phyloP scores from a whole-genome alignment of 495 filamentous ascomycete genomes.

The Hypoxylon subgilvum region DNA sequence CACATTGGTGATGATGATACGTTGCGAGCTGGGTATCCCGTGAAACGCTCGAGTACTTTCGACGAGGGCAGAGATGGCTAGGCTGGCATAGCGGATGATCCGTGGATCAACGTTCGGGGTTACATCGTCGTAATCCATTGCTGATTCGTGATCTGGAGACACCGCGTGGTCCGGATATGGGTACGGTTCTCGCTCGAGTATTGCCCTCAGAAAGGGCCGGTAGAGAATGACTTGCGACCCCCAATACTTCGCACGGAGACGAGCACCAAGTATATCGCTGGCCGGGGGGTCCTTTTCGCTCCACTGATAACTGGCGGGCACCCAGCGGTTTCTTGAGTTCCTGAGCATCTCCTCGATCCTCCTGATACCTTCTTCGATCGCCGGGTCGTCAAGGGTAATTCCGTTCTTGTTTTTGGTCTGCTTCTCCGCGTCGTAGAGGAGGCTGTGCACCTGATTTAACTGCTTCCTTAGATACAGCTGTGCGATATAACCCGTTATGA shows the following conservation, averaged over 20 bases:
- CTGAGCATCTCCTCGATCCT: slow-evolving; percentile 42
- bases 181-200: slow-evolving; percentile 50
- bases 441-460: slow-evolving; percentile 81
- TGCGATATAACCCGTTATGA: slow-evolving; percentile 81
- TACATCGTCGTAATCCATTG: slow-evolving; percentile 30
- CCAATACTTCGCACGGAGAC: slow-evolving; percentile 92
- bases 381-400: slow-evolving; percentile 36
- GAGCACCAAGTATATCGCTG: slow-evolving; percentile 77
- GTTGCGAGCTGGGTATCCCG: slow-evolving; percentile 61
- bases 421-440: slow-evolving; percentile 72
- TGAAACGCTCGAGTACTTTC: slow-evolving; percentile 87
- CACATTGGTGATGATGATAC: slow-evolving; percentile 88
- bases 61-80: slow-evolving; percentile 75
- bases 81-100: slow-evolving; percentile 59
- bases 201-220: slow-evolving; percentile 76
- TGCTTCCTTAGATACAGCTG: slow-evolving; percentile 86
- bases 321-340: slow-evolving; percentile 41
- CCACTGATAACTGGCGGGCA: slow-evolving; percentile 63
- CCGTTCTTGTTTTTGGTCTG: slow-evolving; percentile 40
- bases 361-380: slow-evolving; percentile 38
- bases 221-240: slow-evolving; percentile 90
- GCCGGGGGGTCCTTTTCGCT: slow-evolving; percentile 70
- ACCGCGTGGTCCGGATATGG: slow-evolving; percentile 33
- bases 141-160: slow-evolving; percentile 35
- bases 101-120: slow-evolving; percentile 49